These are phyloP conservation scores for Mycena vulgaris DNA, from an alignment of 768 basidiomycete species.

Conservation along the genomic window DNA sequence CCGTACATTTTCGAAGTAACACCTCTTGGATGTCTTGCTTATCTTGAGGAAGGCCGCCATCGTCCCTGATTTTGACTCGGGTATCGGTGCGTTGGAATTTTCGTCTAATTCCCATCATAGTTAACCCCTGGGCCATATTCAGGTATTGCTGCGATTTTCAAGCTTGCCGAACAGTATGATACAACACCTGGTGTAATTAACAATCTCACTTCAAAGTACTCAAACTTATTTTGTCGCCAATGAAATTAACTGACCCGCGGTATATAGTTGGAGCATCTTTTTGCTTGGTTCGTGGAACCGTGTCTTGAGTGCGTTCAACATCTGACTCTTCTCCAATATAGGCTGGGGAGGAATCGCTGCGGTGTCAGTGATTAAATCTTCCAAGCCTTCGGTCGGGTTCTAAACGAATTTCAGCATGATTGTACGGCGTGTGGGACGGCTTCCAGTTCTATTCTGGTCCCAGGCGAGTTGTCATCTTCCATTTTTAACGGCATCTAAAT, in stretches of 20 bases:
- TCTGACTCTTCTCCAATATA: constrained; percentile 22
- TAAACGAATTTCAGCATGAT: constrained; percentile 69
- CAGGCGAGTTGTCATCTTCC: constrained; percentile 56
- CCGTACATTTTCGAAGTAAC: background rate
- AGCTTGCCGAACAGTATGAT: constrained; percentile 66
- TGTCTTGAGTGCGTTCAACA: background rate
- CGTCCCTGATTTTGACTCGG: constrained; percentile 74
- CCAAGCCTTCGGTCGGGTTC: constrained; percentile 45
- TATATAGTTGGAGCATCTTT: constrained; percentile 78
- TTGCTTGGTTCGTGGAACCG: constrained; percentile 59
- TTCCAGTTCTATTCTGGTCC: constrained; percentile 82
- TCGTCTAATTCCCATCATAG: background rate
- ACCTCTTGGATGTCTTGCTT: background rate
- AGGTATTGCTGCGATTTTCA: constrained; percentile 72
- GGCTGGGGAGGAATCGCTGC: constrained; percentile 28
- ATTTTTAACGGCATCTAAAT: background rate
- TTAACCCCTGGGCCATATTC: background rate
- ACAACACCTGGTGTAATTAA: constrained; percentile 69
- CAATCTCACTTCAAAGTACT: constrained; percentile 66
- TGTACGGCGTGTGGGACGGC: constrained; percentile 73
- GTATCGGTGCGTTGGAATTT: constrained; percentile 54
- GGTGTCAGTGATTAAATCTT: constrained; percentile 11
- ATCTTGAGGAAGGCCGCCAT: constrained; percentile 58
- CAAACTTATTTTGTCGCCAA: background rate
- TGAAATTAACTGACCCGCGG: constrained; percentile 11